Conservation (phyloP, 176 grass and related monocot species). For the Paspalum vaginatum region DNA sequence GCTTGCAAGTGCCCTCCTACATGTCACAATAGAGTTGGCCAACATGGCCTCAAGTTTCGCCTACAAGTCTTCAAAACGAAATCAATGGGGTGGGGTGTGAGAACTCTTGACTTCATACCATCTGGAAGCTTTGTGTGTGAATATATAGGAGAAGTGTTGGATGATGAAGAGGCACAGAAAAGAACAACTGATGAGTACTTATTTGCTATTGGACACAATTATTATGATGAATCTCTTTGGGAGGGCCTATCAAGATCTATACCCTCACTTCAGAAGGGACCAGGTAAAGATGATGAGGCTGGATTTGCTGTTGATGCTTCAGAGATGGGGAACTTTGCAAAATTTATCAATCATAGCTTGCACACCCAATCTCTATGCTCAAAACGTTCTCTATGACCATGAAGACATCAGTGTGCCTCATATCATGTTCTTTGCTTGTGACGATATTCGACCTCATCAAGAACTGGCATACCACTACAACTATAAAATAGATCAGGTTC, state of each 20-base stretch:
- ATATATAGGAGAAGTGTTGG: slow-evolving; percentile 76
- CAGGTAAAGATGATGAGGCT: slow-evolving; percentile 36
- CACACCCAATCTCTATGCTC: slow-evolving; percentile 76
- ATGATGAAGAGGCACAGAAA: slow-evolving; percentile 71
- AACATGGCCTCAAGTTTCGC: slow-evolving; percentile 74
- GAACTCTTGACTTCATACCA: slow-evolving; percentile 68
- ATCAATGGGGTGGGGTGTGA: slow-evolving; percentile 85
- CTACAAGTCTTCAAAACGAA: slow-evolving; percentile 84
- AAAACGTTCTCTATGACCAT: slow-evolving; percentile 81
- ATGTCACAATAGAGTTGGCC: slow-evolving; percentile 79
- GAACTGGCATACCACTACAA: slow-evolving; percentile 85
- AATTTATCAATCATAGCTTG: slow-evolving; percentile 85
- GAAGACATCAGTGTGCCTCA: slow-evolving; percentile 66
- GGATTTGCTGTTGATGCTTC: slow-evolving; percentile 73
- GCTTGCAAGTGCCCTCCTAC: slow-evolving; percentile 78
- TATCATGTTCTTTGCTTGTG: slow-evolving; percentile 75
- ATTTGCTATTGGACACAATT: slow-evolving; percentile 78
- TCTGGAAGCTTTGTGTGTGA: slow-evolving; percentile 85
- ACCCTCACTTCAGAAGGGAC: slow-evolving; percentile 65
- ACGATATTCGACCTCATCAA: slow-evolving; percentile 62
- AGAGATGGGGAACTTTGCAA: slow-evolving; percentile 65
- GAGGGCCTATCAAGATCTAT: slow-evolving; percentile 71
- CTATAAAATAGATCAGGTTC: slow-evolving; percentile 73
- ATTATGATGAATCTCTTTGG: slow-evolving; percentile 75
- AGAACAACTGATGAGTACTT: slow-evolving; percentile 77